Base-by-base conservation (phyloP, 805 yeast genomes). In the Lachancea fermentati region DNA sequence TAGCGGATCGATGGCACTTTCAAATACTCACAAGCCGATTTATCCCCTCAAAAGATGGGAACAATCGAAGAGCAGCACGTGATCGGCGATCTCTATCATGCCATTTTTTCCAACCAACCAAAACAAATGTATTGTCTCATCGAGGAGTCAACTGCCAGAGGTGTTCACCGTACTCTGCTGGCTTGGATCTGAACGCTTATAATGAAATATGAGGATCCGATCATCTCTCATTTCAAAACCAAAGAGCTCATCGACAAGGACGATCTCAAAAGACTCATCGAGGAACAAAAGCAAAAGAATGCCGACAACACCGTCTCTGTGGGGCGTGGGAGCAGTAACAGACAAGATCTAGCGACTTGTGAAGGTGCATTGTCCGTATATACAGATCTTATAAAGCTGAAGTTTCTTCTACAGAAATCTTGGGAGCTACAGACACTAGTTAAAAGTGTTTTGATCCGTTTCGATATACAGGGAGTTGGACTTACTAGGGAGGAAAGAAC, bases 381-480 rank as follows among this genome's bases (percentile, higher is more conserved):
- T 35, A 56, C 56, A 14, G 59, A 54, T 17, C 45, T 59, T 5
- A 42, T 59, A 13, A 53, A 56, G 19, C 30, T 57, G 19, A 56
- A 57, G 36, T 51, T 54, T 34, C 48, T 58, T 29, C 37, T 51
- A 16, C 41, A 47, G 11, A 58, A 59, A 33, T 47, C 66, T 4
- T 62, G 66, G 66, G 64, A 62, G 35, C 54, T 62, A 19, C 47
- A 55, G 25, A 51, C 62, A 6, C 39, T 62, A 29, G 48, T 50
- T 16, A 54, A 58, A 18, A 50, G 62, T 4, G 53, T 57, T 8
- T 37, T 54, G 44, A 43, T 59, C 14, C 54, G 54, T 34, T 60
- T 60, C 39, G 49, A 49, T 32, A 40, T 47, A 4, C 34, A 32
- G 15, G 45, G 37, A 7, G 34, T 41, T 11, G 34, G 34, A 2